A percentile compares a stretch with the other conserved stretches of the same genome.
Conservation (phyloP, 768 basidiomycete genomes). For the Kwoniella sp. region DNA sequence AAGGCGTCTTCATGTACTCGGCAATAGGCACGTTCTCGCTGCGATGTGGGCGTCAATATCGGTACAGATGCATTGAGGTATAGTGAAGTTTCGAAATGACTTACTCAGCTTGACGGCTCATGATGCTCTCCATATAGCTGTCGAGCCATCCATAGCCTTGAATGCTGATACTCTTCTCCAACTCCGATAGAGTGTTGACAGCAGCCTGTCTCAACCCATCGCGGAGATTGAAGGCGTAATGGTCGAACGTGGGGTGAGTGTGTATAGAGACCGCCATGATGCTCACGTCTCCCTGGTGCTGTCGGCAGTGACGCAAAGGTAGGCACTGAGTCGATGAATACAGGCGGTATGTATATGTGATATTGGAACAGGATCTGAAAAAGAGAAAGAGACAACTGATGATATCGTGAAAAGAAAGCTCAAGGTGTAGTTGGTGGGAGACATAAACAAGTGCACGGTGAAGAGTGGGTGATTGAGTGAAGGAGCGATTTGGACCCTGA, state of each 20-base stretch:
- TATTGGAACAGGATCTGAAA: too few species aligned
- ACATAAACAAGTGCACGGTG: slow-evolving; percentile 21
- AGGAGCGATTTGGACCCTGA: slow-evolving; percentile 10
- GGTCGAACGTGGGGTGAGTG: slow-evolving; percentile 20
- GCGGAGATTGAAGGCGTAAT: slow-evolving; percentile 45
- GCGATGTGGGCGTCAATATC: not conserved
- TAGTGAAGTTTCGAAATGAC: not conserved
- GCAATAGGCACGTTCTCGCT: slow-evolving; percentile 38
- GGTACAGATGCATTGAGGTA: not conserved
- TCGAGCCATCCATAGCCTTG: slow-evolving; percentile 55
- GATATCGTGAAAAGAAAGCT: not conserved
- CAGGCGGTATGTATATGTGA: too few species aligned
- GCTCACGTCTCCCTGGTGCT: too few species aligned
- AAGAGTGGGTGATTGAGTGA: slow-evolving; percentile 15
- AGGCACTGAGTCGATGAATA: not conserved
- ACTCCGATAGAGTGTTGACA: slow-evolving; percentile 27
- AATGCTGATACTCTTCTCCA: slow-evolving; percentile 45
- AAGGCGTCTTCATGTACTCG: slow-evolving; percentile 54
- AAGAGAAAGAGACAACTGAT: slow-evolving; percentile 4
- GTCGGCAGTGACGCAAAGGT: not conserved
- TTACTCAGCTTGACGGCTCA: slow-evolving; percentile 33
- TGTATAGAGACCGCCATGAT: slow-evolving; percentile 7
- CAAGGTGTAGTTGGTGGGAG: slow-evolving; percentile 2
- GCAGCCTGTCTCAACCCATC: slow-evolving; percentile 37
- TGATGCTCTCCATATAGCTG: slow-evolving; percentile 47